Conservation (phyloP, 805 yeast species). For the Candida arabinofermentans region DNA sequence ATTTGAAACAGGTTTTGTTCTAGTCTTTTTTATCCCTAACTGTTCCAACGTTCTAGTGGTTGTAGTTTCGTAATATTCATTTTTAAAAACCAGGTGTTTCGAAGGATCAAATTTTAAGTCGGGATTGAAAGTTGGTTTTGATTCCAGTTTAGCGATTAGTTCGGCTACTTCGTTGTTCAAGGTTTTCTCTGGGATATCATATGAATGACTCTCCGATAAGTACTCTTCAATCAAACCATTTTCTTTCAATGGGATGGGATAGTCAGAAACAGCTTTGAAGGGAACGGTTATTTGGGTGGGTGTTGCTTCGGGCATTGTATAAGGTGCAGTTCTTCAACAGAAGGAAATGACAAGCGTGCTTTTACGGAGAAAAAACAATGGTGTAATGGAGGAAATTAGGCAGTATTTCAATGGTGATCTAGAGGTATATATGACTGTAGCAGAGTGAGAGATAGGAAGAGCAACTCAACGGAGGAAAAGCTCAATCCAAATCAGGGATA, state of each 20-base stretch:
- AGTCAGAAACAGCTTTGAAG: no score
- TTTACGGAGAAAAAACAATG: no score
- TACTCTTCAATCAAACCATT: conserved; percentile 11
- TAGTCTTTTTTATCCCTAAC: conserved; percentile 28
- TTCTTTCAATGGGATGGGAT: conserved; percentile 3
- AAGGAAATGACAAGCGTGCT: no score
- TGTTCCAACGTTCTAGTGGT: conserved; percentile 32
- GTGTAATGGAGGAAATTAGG: no score
- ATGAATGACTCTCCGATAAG: conserved; percentile 9
- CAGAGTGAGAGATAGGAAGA: no score
- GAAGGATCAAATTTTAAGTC: conserved; percentile 31
- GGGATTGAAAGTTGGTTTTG: conserved; percentile 19
- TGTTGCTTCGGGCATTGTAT: no score
- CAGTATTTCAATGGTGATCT: no score
- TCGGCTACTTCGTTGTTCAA: conserved; percentile 10
- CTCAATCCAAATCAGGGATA: no score
- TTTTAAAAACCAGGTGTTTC: conserved; percentile 33
- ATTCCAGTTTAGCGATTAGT: conserved; percentile 6
- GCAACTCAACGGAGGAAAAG: no score
- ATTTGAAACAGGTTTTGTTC: conserved; percentile 24
- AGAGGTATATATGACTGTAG: no score
- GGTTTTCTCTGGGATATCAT: conserved; percentile 13
- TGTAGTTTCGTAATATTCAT: conserved; percentile 32
- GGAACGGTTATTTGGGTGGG: no score
- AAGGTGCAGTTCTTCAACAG: no score